phyloP scores from a whole-genome alignment of 257 asterid species.

The Vinca minor region DNA sequence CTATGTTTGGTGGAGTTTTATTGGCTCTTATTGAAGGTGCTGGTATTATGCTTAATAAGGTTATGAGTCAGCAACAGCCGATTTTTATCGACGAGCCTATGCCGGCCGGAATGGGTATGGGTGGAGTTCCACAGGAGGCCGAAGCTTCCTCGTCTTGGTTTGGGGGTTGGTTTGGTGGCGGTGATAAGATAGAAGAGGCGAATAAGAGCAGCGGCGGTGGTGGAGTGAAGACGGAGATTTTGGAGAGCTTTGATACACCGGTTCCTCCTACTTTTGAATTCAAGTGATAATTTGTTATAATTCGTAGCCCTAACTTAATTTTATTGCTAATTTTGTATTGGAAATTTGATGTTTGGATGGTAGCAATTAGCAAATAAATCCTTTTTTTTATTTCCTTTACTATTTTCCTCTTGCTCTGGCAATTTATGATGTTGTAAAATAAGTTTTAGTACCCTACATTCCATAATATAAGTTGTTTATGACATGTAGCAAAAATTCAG shows the following conservation, averaged over 20 bases:
- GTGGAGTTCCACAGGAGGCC: not conserved
- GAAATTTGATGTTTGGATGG: not conserved
- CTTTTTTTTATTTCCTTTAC: too few relatives aligned
- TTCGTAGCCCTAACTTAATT: too few relatives aligned
- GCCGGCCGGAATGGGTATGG: conserved; percentile 8
- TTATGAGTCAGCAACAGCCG: conserved; percentile 18
- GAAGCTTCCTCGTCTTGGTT: conserved; percentile 19
- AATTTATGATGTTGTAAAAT: conserved; percentile 10
- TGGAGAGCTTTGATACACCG: conserved; percentile 31
- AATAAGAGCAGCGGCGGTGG: conserved; percentile 9
- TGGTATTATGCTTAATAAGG: conserved; percentile 25
- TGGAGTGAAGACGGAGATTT: conserved; percentile 18
- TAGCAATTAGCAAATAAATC: not conserved
- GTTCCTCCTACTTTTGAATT: conserved; percentile 25
- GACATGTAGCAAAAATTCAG: too few relatives aligned
- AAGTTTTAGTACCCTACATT: not conserved
- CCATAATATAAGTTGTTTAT: too few relatives aligned
- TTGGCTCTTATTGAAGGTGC: conserved; percentile 33
- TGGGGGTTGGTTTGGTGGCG: conserved; percentile 24
- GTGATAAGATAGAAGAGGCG: conserved; percentile 12
- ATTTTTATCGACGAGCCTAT: conserved; percentile 14
- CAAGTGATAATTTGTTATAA: conserved; percentile 12
- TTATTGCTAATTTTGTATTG: not conserved
- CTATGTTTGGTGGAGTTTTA: conserved; percentile 27
- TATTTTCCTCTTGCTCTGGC: too few relatives aligned